phyloP scores from a whole-genome alignment of 306 rosid species.

The Fragaria ananassa region DNA sequence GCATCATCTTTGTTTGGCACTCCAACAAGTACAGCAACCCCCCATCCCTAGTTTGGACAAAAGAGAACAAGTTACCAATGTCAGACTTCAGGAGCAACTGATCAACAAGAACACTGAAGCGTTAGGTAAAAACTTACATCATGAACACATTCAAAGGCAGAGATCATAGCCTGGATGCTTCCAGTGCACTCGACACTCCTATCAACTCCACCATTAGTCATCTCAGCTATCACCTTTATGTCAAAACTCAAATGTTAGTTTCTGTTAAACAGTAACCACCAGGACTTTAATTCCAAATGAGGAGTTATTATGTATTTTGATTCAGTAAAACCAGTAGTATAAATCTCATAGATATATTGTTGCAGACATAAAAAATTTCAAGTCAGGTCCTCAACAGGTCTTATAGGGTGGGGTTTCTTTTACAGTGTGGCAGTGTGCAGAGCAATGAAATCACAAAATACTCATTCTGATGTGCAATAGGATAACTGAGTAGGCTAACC shows the following conservation, averaged over 20 bases:
- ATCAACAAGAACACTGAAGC: background rate
- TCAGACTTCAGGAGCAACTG: background rate
- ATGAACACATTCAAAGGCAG: slow-evolving; percentile 92
- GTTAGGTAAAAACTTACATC: slow-evolving; percentile 40
- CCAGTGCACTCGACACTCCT: slow-evolving; percentile 87
- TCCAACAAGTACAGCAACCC: slow-evolving; percentile 89
- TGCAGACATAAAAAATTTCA: background rate
- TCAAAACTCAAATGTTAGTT: slow-evolving; percentile 19
- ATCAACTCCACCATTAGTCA: slow-evolving; percentile 91
- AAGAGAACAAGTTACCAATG: background rate
- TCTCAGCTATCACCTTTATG: slow-evolving; percentile 65
- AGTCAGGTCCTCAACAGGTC: background rate
- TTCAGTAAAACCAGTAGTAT: background rate
- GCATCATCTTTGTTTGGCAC: slow-evolving; percentile 82
- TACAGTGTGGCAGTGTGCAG: background rate
- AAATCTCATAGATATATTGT: background rate
- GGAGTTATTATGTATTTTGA: background rate
- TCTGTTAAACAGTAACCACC: background rate
- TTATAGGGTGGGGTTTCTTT: background rate
- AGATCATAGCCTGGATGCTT: slow-evolving; percentile 80
- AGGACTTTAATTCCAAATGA: background rate
- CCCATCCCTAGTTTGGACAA: slow-evolving; percentile 67
- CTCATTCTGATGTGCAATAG: background rate
- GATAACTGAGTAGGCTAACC: background rate
- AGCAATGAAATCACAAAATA: background rate